Conservation (phyloP, 202 grass and related monocot species). For the Brachypodium distachyon region DNA sequence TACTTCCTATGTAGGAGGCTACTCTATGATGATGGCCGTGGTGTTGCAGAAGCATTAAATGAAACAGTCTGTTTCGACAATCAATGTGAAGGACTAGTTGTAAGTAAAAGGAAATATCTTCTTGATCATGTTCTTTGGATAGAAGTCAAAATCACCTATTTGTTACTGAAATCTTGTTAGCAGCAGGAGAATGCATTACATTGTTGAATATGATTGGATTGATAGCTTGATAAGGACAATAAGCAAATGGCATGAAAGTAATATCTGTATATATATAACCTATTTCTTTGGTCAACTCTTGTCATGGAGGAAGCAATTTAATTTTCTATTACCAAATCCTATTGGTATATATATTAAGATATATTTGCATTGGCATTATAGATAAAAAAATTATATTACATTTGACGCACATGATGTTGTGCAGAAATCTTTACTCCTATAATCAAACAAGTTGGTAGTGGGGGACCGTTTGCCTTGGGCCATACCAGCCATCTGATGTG, state of each 20-base stretch:
- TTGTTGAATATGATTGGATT: conserved; percentile 6
- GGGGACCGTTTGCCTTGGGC: too few species aligned
- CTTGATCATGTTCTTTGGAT: not conserved
- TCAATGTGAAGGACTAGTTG: conserved; percentile 72
- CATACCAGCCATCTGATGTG: too few species aligned
- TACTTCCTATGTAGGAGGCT: conserved; percentile 55
- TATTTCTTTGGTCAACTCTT: not conserved
- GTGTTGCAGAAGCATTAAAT: conserved; percentile 78
- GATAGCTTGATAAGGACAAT: not conserved
- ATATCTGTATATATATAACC: not conserved
- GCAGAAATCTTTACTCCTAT: not conserved
- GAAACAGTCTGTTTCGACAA: conserved; percentile 64
- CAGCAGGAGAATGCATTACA: not conserved
- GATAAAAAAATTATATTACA: not conserved
- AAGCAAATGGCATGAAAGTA: not conserved
- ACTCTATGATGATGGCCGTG: conserved; percentile 75
- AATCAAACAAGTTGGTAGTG: too few species aligned
- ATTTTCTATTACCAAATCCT: not conserved
- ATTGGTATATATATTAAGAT: not conserved
- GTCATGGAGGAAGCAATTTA: not conserved
- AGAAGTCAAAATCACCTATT: not conserved
- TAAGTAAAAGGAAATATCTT: conserved; percentile 39
- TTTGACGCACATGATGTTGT: not conserved
- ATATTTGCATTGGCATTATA: not conserved
- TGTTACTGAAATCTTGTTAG: conserved; percentile 15